A percentile compares a stretch with the other conserved stretches of the same genome.
Evolutionary conservation across 1,284 basidiomycete genomes (phyloP).

Genomic region (Cutaneotrichosporon spelunceum): DNA sequence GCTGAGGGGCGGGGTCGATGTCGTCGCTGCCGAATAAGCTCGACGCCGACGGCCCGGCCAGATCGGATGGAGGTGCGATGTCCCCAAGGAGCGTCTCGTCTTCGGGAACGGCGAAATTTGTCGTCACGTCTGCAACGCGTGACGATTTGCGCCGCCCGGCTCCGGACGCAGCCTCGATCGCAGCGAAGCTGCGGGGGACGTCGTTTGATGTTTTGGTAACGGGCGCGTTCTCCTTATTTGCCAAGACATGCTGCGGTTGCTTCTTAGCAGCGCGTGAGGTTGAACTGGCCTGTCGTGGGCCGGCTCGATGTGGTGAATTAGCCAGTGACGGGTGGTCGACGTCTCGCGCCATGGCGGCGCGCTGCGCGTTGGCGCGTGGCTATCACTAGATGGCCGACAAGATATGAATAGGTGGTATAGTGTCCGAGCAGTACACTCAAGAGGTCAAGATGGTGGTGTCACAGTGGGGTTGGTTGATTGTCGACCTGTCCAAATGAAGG

Average conservation of each 20-base stretch:
- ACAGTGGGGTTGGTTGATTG: background rate
- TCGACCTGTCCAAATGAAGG: background rate
- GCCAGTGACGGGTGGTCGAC: constrained; percentile 16
- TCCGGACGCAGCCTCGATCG: background rate
- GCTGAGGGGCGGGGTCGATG: background rate
- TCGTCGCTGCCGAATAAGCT: constrained; percentile 18
- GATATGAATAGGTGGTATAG: background rate
- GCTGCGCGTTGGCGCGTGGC: background rate
- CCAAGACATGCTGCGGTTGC: background rate
- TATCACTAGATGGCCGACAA: background rate
- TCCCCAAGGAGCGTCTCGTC: constrained; percentile 20
- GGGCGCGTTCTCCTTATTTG: background rate
- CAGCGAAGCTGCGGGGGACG: background rate
- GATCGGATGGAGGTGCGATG: constrained; percentile 17
- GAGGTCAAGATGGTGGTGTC: background rate
- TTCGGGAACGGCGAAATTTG: background rate
- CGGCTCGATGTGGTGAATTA: background rate
- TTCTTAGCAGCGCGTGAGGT: background rate
- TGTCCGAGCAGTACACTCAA: background rate
- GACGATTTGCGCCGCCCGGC: background rate
- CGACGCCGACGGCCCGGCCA: constrained; percentile 3
- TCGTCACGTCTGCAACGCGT: background rate
- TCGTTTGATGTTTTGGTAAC: background rate
- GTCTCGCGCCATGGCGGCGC: constrained; percentile 17
- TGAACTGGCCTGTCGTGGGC: background rate